Base-by-base conservation (phyloP, 2,329 filamentous ascomycete species). In the Beauveria medogensis region DNA sequence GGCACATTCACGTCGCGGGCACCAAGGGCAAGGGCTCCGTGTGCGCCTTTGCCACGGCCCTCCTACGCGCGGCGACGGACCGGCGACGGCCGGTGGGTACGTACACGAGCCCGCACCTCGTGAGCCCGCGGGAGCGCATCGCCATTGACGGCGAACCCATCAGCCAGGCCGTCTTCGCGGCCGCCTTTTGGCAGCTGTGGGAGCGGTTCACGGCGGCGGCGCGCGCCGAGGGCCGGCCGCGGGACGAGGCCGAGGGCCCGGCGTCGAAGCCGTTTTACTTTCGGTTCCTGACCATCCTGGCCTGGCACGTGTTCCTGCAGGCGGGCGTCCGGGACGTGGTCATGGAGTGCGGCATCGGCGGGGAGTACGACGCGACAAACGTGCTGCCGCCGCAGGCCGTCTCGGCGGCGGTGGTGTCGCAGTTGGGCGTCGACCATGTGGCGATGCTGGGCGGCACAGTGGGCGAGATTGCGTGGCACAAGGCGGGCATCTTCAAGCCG, bases 11-110 rank as follows among this genome's bases (percentile, higher is more conserved):
- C 71, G 86, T 97, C 51, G 90, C 93, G 1, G 93, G 93, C 14
- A 97, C 92, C 5, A 97, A 97, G 73, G 93, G 93, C 63, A 97
- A 97, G 73, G 92, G 92, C 46, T 94, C 90, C 2, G 92, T 91
- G 0, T 91, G 89, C 65, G 89, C 92, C 10, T 93, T 92, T 71
- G 83, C 91, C 22, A 91, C 91, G 16, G 87, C 87, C 2, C 90
- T 96, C 64, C 78, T 96, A n/a, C 76, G 80, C 3, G 77, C 68
- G 62, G 73, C 76, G 50, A 30, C 28, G 28, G 73, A 60, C 64
- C 28, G 7, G 9, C 37, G 44, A 3, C n/a, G 48, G 20, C 69
- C 66, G 72, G 73, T 94, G 28, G 92, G 92, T 44, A 85, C 92
- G 1, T 96, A 91, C 72, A 95, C 90, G 1, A 94, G 90, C 41